phyloP scores from a whole-genome alignment of 768 basidiomycete genomes.

The Boletus rubroflammeus region DNA sequence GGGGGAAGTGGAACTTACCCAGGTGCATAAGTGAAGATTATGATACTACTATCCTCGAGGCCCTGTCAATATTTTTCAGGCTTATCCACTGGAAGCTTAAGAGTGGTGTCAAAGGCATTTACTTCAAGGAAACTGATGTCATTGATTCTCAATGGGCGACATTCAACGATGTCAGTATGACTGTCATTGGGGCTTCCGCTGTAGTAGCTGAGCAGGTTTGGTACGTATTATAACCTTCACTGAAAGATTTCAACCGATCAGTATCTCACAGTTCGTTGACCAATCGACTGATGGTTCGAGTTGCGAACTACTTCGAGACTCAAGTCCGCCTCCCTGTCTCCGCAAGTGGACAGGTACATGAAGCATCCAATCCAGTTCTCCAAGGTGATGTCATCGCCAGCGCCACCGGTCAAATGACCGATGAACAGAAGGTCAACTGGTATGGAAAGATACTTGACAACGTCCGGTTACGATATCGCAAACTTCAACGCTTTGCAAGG shows the following conservation, averaged over 20 bases:
- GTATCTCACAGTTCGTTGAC: constrained; percentile 67
- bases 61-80: constrained; percentile 85
- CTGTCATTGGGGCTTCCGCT: constrained; percentile 80
- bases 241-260: background rate
- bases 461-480: constrained; percentile 87
- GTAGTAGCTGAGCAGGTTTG: constrained; percentile 95
- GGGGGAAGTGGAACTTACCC: constrained; percentile 84
- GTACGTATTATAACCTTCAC: constrained; percentile 42
- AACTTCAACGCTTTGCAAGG: constrained; percentile 92
- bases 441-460: constrained; percentile 92
- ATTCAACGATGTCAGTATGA: constrained; percentile 87
- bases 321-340: constrained; percentile 76
- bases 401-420: constrained; percentile 55
- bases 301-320: constrained; percentile 91
- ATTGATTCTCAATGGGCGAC: constrained; percentile 96
- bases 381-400: constrained; percentile 37
- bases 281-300: constrained; percentile 88
- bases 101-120: constrained; percentile 84
- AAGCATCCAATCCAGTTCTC: constrained; percentile 33
- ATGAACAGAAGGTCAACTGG: constrained; percentile 83
- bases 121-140: constrained; percentile 98
- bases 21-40: constrained; percentile 89
- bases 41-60: constrained; percentile 84
- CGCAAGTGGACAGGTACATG: constrained; percentile 29
- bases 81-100: constrained; percentile 96